phyloP scores from a whole-genome alignment of 2,329 filamentous ascomycete genomes.

The Phialophora expanda region DNA sequence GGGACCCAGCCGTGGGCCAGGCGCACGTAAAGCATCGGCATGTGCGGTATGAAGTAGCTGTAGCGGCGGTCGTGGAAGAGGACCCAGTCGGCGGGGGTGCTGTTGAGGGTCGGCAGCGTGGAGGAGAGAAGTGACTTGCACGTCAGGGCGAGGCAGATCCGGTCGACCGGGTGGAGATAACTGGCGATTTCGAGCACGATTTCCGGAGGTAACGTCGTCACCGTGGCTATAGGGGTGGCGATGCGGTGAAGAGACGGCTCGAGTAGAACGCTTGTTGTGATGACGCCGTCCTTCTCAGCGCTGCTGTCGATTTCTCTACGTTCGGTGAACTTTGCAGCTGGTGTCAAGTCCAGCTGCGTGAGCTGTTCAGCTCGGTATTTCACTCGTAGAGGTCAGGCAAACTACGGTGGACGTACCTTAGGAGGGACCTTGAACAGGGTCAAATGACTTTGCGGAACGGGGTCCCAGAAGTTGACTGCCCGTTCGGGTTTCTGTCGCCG shows the following conservation, averaged over 20 bases:
- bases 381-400: neutral
- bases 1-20: conserved; percentile 38
- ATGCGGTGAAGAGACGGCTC: neutral
- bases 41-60: conserved; percentile 22
- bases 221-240: neutral
- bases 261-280: neutral
- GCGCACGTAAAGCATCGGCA: conserved; percentile 30
- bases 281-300: neutral
- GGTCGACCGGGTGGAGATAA: conserved; percentile 37
- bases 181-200: conserved; percentile 34
- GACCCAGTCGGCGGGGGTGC: conserved; percentile 21
- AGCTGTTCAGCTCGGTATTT: neutral
- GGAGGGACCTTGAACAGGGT: conserved; percentile 24
- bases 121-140: conserved; percentile 35
- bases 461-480: neutral
- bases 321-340: neutral
- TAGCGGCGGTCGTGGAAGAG: conserved; percentile 28
- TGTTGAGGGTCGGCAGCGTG: conserved; percentile 28
- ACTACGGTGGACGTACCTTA: conserved; percentile 18
- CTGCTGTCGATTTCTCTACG: neutral
- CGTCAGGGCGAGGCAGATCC: conserved; percentile 38
- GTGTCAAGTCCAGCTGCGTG: conserved; percentile 12
- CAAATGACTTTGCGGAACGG: conserved; percentile 5
- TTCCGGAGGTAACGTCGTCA: conserved; percentile 33
- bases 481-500: conserved; percentile 19